Conservation (phyloP, 192 early-diverging fungal genomes). For the Entrophospora sp. region DNA sequence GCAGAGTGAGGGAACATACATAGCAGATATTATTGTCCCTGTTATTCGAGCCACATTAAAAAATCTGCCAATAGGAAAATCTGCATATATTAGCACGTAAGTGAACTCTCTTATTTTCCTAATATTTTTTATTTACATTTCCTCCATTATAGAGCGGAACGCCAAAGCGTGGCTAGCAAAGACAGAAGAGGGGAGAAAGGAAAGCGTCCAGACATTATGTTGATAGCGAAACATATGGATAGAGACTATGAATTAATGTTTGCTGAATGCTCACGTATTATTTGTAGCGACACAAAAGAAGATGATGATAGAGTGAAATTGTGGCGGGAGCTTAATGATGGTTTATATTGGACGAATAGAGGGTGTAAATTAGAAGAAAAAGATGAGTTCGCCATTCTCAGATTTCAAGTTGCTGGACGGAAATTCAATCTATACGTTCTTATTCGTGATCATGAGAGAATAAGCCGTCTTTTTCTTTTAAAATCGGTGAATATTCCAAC, state of each 20-base stretch:
- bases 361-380: no score
- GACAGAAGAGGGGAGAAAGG: background rate
- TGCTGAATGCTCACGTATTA: background rate
- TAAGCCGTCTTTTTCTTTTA: no score
- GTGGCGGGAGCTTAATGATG: no score
- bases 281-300: background rate
- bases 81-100: constrained; percentile 12
- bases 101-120: constrained; percentile 8
- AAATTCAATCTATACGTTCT: no score
- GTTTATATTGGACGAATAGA: no score
- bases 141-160: background rate
- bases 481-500: no score
- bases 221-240: background rate
- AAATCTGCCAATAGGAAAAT: constrained; percentile 9
- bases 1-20: constrained; percentile 10
- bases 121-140: constrained; percentile 8
- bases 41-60: background rate
- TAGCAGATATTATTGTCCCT: constrained; percentile 13
- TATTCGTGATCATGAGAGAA: no score
- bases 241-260: background rate
- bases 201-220: background rate
- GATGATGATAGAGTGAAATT: constrained; percentile 7
- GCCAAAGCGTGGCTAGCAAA: background rate
- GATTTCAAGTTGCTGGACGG: no score
- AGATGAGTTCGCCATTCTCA: no score